Base-by-base conservation (phyloP, 2,329 filamentous ascomycete genomes). In the Colletotrichum euphorbiae region DNA sequence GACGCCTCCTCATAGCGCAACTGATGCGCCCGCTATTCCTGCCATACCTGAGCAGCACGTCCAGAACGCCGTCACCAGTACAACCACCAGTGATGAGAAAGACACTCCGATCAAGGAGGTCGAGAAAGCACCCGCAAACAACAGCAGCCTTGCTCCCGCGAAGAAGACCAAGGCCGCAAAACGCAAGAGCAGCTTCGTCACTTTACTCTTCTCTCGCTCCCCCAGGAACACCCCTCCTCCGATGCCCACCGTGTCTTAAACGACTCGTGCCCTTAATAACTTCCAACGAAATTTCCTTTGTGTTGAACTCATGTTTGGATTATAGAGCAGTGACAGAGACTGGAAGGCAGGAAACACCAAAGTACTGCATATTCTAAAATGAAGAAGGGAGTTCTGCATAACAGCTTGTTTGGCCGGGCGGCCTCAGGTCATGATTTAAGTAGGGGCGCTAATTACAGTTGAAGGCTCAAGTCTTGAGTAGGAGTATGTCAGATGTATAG, bases 1-100 rank as follows among this genome's bases (percentile, higher is more conserved):
- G 4, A 68, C 66, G 12, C 66, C 66, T 28, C 66, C 66, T 24
- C 66, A 68, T 15, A 68, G 66, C 61, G 66, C 66, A 12, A 68
- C 61, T 11, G 66, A 68, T 28, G 66, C 61, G 33, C 54, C 66
- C 12, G 55, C 61, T 12, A 48, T 68, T 36, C 66, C 66, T 12
- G 19, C 61, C 7, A 68, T 68, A 11, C 66, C 66, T 15, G 61
- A 68, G 24, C 36, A 42, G 4, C 54, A 68, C 13, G 54, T 45
- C 13, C 45, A 33, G n/a, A 50, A 42, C 38, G 50, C 13, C 11
- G 31, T 57, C n/a, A 40, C 38, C 12, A 19, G 56, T 15, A 36
- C 63, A 12, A 42, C 38, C n/a, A 11, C 60, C 7, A 36, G 28
- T 8, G 67, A 67, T 33, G 66, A 69, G 50, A 21, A 28, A 15